phyloP scores from a whole-genome alignment of 2,329 filamentous ascomycete species.

The Ceratocystis huliohia region DNA sequence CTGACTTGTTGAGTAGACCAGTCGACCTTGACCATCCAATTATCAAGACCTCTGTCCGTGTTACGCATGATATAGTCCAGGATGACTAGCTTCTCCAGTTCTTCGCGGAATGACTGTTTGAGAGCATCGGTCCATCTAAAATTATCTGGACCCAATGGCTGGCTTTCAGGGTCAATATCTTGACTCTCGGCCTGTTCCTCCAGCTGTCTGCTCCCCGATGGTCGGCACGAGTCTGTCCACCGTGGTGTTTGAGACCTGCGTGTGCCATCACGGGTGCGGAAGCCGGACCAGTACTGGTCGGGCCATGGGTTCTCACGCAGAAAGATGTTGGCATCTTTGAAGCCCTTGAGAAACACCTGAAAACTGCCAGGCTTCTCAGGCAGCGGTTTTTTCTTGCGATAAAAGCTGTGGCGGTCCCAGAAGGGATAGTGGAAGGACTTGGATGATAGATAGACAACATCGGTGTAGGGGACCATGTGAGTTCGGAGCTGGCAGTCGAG shows the following conservation, averaged over 20 bases:
- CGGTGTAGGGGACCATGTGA: slow-evolving; percentile 88
- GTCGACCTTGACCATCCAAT: slow-evolving; percentile 99
- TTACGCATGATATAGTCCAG: slow-evolving; percentile 99
- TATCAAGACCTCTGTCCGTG: slow-evolving; percentile 89
- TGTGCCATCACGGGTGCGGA: slow-evolving; percentile 50
- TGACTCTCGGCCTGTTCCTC: slow-evolving; percentile 38
- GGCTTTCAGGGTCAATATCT: slow-evolving; percentile 29
- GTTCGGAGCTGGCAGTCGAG: slow-evolving; percentile 83
- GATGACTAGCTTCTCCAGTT: slow-evolving; percentile 93
- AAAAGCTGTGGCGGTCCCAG: slow-evolving; percentile 82
- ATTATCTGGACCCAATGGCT: slow-evolving; percentile 35
- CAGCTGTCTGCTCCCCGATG: slow-evolving; percentile 34
- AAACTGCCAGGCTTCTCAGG: slow-evolving; percentile 91
- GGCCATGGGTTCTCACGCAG: slow-evolving; percentile 93
- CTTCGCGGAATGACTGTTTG: slow-evolving; percentile 85
- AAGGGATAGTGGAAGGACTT: slow-evolving; percentile 98
- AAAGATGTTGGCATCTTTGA: slow-evolving; percentile 93
- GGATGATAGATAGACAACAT: slow-evolving; percentile 84
- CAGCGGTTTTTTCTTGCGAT: slow-evolving; percentile 72
- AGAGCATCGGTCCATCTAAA: slow-evolving; percentile 81
- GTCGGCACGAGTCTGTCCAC: slow-evolving; percentile 76
- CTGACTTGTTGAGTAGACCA: slow-evolving; percentile 70
- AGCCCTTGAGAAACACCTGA: slow-evolving; percentile 93
- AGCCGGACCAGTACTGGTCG: slow-evolving; percentile 64
- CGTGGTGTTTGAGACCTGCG: slow-evolving; percentile 50